phyloP scores from a whole-genome alignment of 1,284 basidiomycete genomes.

The Hypsizygus ulmarius region DNA sequence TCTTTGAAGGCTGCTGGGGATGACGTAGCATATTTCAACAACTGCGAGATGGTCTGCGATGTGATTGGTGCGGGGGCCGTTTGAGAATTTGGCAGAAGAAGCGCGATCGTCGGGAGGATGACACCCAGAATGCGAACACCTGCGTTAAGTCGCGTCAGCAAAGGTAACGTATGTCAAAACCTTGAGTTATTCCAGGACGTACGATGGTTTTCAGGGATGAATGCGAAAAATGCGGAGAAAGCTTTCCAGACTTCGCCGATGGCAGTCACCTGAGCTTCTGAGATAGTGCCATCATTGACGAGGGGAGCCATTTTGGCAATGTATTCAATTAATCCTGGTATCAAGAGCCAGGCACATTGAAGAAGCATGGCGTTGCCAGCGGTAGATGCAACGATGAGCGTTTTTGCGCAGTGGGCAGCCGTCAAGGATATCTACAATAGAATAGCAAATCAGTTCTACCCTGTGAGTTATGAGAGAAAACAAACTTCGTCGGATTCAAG shows the following conservation, averaged over 20 bases:
- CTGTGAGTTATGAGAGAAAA: slow-evolving; percentile 3
- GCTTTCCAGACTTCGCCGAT: slow-evolving; percentile 82
- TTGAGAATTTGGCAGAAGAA: slow-evolving; percentile 65
- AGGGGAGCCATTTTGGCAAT: slow-evolving; percentile 66
- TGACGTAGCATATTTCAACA: slow-evolving; percentile 74
- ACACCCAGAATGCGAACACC: slow-evolving; percentile 73
- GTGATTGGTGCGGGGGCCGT: slow-evolving; percentile 50
- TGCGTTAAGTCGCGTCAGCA: slow-evolving; percentile 24
- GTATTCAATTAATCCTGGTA: slow-evolving; percentile 81
- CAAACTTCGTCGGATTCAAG: slow-evolving; percentile 67
- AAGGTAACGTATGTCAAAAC: background rate
- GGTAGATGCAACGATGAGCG: slow-evolving; percentile 66
- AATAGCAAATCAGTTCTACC: slow-evolving; percentile 14
- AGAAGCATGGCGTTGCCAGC: slow-evolving; percentile 67
- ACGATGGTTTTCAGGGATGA: slow-evolving; percentile 65
- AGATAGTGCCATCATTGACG: slow-evolving; percentile 50
- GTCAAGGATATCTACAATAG: slow-evolving; percentile 70
- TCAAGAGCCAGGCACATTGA: slow-evolving; percentile 68
- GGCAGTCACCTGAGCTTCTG: slow-evolving; percentile 57
- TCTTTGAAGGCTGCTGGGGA: slow-evolving; percentile 85
- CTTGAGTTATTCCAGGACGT: slow-evolving; percentile 28
- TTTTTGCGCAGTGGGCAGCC: slow-evolving; percentile 86
- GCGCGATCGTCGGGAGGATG: slow-evolving; percentile 75
- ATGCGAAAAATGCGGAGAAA: slow-evolving; percentile 63
- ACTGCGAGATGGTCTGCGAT: slow-evolving; percentile 65